Evolutionary conservation across 768 basidiomycete species (phyloP).

Genomic region (Sporobolomyces roseus): DNA sequence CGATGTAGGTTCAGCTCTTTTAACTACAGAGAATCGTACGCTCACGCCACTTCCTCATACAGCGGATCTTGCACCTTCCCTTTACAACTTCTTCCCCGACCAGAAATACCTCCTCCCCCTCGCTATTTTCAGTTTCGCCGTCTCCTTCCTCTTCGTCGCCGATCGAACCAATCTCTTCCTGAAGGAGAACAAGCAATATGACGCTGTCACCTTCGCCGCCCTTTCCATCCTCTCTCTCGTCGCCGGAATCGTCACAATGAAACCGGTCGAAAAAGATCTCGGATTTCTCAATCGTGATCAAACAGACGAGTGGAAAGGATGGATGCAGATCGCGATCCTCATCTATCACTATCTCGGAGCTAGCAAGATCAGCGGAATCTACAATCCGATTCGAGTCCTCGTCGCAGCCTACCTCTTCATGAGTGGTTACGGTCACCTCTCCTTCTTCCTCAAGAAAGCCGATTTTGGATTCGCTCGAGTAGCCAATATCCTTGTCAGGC

Average conservation of each 20-base stretch:
- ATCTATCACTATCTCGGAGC: slow-evolving; percentile 87
- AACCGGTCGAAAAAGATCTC: slow-evolving; percentile 68
- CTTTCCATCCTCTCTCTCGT: slow-evolving; percentile 58
- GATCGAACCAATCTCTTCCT: slow-evolving; percentile 83
- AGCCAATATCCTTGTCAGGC: slow-evolving; percentile 69
- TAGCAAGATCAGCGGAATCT: slow-evolving; percentile 87
- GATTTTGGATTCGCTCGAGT: slow-evolving; percentile 77
- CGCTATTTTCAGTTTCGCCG: slow-evolving; percentile 62
- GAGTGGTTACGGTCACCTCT: slow-evolving; percentile 74
- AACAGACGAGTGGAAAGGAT: slow-evolving; percentile 96
- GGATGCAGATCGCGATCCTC: slow-evolving; percentile 94
- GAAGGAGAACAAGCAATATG: slow-evolving; percentile 83
- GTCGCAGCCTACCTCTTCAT: slow-evolving; percentile 75
- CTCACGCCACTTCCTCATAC: neutral
- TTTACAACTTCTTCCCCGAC: slow-evolving; percentile 47
- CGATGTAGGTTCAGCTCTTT: slow-evolving; percentile 40
- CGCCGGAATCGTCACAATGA: slow-evolving; percentile 63
- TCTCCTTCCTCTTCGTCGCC: slow-evolving; percentile 68
- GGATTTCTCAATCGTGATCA: slow-evolving; percentile 88
- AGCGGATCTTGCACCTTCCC: slow-evolving; percentile 37
- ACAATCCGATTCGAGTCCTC: slow-evolving; percentile 81
- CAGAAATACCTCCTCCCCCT: slow-evolving; percentile 54
- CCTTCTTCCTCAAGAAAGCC: slow-evolving; percentile 81
- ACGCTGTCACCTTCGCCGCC: slow-evolving; percentile 62
- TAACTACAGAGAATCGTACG: neutral